phyloP scores from a whole-genome alignment of 2,329 filamentous ascomycete genomes.

The Cryphonectria radicalis region DNA sequence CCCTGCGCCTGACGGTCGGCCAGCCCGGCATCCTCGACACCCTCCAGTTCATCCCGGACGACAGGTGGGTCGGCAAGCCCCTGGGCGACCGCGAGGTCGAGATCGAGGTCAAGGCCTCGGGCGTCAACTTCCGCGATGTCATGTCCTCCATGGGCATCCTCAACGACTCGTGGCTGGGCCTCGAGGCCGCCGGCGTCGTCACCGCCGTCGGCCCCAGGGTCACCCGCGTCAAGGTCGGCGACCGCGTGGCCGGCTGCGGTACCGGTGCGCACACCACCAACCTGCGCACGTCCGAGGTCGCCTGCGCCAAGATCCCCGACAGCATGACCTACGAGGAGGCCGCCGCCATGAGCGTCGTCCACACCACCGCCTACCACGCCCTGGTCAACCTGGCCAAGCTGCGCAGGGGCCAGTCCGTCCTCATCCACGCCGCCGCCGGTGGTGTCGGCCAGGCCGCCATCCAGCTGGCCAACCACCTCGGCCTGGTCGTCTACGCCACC shows the following conservation, averaged over 20 bases:
- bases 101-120: conserved; percentile 36
- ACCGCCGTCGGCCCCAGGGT: conserved; percentile 19
- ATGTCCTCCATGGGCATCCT: conserved; percentile 40
- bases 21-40: conserved; percentile 26
- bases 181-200: conserved; percentile 19
- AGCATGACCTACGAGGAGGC: conserved; percentile 30
- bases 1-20: conserved; percentile 24
- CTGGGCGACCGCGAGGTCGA: conserved; percentile 23
- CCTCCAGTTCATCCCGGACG: conserved; percentile 23
- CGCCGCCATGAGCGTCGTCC: conserved; percentile 33
- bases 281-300: conserved; percentile 15
- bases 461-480: conserved; percentile 26
- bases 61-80: conserved; percentile 19
- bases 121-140: conserved; percentile 46
- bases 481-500: conserved; percentile 28
- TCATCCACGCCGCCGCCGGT: conserved; percentile 36
- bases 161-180: conserved; percentile 24
- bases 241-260: conserved; percentile 23
- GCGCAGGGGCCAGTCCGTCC: conserved; percentile 31
- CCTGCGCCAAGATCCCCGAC: conserved; percentile 29
- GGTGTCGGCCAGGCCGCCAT: conserved; percentile 27
- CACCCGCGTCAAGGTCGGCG: conserved; percentile 19
- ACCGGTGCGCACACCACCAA: conserved; percentile 24
- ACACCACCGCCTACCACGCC: conserved; percentile 36
- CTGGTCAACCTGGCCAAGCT: conserved; percentile 35